Evolutionary conservation across 2,329 filamentous ascomycete species (phyloP), one percentile per base, ranked within the genome.

Genomic region (Chrysoporthe puriensis): DNA sequence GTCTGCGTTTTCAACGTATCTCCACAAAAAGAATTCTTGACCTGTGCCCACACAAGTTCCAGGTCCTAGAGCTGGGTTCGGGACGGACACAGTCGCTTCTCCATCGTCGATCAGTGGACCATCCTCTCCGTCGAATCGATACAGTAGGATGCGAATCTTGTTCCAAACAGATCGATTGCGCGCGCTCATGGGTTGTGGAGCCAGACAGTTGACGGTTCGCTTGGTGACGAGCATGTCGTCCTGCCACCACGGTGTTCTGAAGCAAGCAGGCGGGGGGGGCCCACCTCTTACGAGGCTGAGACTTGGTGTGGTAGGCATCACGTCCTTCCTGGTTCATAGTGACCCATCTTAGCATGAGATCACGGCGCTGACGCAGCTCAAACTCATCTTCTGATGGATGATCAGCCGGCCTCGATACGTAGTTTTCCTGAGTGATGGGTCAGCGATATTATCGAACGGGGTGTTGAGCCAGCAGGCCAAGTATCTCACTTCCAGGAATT

Each of bases 111-210:
- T 34, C 8, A 46, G 0, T 2, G 62, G 62, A 8, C 50, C 62
- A 11, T 57, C 62, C 16, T 44, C 62, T 2, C 50, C 62, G 26
- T 57, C 52, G 8, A 64, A 36, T 13, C 18, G n/a, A 58, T 64
- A 64, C 3, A 64, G 52, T n/a, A 57, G n/a, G 26, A 64, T 64
- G 2, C 50, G 62, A 8, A 58, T 18, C 42, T 64, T 64, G 50
- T 40, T 9, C 21, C 40, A 46, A 3, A 34, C 6, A 9, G 50
- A 21, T 34, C 62, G 62, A 4, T 64, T 32, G 21, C 52, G 50
- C 2, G 40, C 34, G 21, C 14, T 57, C 62, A 58, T 58, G 16
- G 50, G 62, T 21, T 64, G 62, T 4, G 62, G 40, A 2, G 32
- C 21, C 2, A 64, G 5, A 36, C 62, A 64, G 40, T 64, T 46